These are phyloP conservation scores for Psilocybe azurescens DNA, from an alignment of 768 basidiomycete genomes.

Conservation along the genomic window DNA sequence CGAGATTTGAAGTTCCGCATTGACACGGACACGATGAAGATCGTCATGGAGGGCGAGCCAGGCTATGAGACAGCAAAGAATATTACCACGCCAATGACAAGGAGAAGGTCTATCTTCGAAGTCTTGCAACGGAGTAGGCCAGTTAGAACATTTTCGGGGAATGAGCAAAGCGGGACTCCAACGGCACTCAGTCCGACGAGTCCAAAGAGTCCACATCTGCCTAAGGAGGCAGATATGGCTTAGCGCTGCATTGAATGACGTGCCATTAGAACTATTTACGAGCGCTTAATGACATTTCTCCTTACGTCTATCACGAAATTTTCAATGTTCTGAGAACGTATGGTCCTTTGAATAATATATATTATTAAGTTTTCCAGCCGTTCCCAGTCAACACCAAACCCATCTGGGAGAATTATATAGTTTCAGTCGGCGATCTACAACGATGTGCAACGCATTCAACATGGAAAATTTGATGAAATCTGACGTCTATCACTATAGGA, in stretches of 20 bases:
- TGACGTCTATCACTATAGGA: too few relatives aligned
- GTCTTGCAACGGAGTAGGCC: constrained; percentile 17
- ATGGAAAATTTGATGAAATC: too few relatives aligned
- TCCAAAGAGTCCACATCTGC: constrained; percentile 6
- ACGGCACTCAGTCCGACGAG: constrained; percentile 7
- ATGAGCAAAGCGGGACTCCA: background rate
- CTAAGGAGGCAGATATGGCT: background rate
- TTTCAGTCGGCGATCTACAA: too few relatives aligned
- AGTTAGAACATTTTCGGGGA: background rate
- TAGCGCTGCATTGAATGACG: background rate
- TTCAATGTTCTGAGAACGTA: background rate
- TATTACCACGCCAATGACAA: constrained; percentile 26
- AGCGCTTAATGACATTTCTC: background rate
- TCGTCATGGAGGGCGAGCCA: constrained; percentile 57
- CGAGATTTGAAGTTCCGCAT: constrained; percentile 54
- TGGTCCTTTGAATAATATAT: too few relatives aligned
- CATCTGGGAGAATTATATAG: too few relatives aligned
- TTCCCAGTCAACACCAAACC: too few relatives aligned
- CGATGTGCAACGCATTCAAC: too few relatives aligned
- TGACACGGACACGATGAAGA: constrained; percentile 52
- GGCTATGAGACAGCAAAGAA: constrained; percentile 48
- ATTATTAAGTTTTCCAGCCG: too few relatives aligned
- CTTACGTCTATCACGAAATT: background rate
- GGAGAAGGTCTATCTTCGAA: constrained; percentile 18
- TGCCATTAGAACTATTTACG: background rate